Evolutionary conservation across 495 filamentous ascomycete species (phyloP), one percentile per base, ranked within the genome.

Genomic region (Evernia prunastri): DNA sequence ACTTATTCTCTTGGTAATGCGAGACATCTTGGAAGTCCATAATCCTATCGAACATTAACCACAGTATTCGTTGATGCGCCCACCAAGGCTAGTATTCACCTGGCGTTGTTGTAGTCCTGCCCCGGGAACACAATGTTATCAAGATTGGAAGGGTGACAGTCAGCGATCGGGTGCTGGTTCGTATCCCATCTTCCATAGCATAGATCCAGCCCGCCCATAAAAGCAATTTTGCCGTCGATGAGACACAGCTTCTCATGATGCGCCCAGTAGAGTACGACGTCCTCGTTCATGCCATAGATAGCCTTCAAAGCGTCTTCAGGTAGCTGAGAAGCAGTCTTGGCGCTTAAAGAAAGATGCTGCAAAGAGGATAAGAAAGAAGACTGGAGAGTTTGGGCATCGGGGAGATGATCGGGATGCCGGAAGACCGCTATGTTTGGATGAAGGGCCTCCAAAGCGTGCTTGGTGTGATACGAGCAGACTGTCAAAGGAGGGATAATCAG

Each of bases 171-270:
- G 72, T 97, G 93, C 68, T 86, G 78, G 67, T 82, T 75, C 33
- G 82, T 86, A 62, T 86, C 84, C 83, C 84, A 87, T 45, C 85
- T 81, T 18, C 85, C 85, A 65, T 81, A 87, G 68, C 85, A 87
- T 56, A 87, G 72, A 65, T 83, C 81, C 11, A 83, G 71, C 2
- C 81, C 81, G 56, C 93, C 93, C 93, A 96, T 97, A 72, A 97
- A 97, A 25, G 89, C 92, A 67, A 86, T 82, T 13, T 79, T 76
- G 2, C 88, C 85, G 72, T 97, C 93, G 40, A 97, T 76, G 13
- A 96, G 68, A 66, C 88, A 93, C 10, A 97, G 80, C 76, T 97
- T 97, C 74, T 97, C 93, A 65, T 96, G 93, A 67, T 97, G 93
- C 1, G 93, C 92, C 92, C 92, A 97, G 74, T 91, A 97, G 7